Evolutionary conservation across 805 yeast species (phyloP).

Genomic region (Spathaspora boniae): DNA sequence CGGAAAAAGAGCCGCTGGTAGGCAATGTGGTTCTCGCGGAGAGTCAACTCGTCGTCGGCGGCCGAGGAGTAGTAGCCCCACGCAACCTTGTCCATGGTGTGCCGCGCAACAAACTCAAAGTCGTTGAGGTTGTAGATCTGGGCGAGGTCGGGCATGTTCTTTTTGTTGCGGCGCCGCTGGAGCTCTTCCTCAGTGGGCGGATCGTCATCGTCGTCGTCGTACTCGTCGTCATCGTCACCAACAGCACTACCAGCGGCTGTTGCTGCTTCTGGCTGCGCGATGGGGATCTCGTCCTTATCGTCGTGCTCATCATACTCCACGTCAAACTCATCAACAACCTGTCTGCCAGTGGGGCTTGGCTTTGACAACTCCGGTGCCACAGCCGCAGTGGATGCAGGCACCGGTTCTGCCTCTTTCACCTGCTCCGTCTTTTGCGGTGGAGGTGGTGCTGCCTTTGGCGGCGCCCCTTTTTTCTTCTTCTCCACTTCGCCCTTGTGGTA

Average conservation of each 20-base stretch:
- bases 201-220: constrained; percentile 39
- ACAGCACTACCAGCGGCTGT: constrained; percentile 8
- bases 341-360: neutral
- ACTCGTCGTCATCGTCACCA: constrained; percentile 28
- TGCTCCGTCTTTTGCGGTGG: neutral
- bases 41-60: constrained; percentile 86
- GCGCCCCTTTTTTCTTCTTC: constrained; percentile 6
- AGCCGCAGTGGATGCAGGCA: neutral
- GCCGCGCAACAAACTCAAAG: constrained; percentile 82
- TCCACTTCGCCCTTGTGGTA: constrained; percentile 36
- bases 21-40: constrained; percentile 88
- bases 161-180: constrained; percentile 20
- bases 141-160: constrained; percentile 62
- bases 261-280: constrained; percentile 9
- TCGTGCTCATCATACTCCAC: constrained; percentile 44
- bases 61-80: constrained; percentile 95
- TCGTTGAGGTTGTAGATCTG: constrained; percentile 77
- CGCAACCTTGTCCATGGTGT: constrained; percentile 68
- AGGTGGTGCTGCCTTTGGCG: neutral
- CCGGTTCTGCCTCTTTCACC: too few relatives aligned
- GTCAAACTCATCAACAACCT: constrained; percentile 33
- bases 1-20: constrained; percentile 85
- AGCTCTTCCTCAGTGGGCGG: constrained; percentile 25
- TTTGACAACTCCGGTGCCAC: constrained; percentile 1
- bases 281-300: constrained; percentile 23